These are phyloP conservation scores for Polychaeton citri DNA, from an alignment of 2,329 filamentous ascomycete genomes.

Conservation along the genomic window DNA sequence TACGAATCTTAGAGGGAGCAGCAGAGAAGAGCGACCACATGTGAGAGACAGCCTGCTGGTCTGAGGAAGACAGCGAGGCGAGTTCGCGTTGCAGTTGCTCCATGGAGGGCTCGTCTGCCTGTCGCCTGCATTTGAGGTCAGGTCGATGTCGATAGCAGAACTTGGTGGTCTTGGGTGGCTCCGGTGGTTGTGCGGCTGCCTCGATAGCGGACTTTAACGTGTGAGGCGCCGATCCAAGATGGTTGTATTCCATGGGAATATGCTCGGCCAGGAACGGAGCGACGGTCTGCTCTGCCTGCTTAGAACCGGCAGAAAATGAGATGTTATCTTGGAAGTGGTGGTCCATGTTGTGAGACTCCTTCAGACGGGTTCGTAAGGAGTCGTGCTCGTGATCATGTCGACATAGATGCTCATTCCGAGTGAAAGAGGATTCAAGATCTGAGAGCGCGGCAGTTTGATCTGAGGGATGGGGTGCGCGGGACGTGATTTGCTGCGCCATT, in stretches of 20 bases:
- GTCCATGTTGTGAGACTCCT: not conserved
- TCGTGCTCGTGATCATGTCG: slow-evolving; percentile 22
- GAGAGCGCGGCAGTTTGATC: slow-evolving; percentile 2
- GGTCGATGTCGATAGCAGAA: slow-evolving; percentile 94
- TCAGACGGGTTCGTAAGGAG: slow-evolving; percentile 8
- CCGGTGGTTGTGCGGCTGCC: slow-evolving; percentile 20
- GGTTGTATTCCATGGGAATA: slow-evolving; percentile 74
- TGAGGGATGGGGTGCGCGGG: slow-evolving; percentile 1
- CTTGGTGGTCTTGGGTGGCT: slow-evolving; percentile 53
- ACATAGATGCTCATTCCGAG: slow-evolving; percentile 13
- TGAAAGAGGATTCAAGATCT: not conserved
- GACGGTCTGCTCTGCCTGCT: slow-evolving; percentile 63
- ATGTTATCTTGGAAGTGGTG: slow-evolving; percentile 18
- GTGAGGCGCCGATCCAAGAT: slow-evolving; percentile 26
- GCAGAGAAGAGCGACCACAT: slow-evolving; percentile 98
- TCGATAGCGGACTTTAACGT: slow-evolving; percentile 1
- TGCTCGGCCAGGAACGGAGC: slow-evolving; percentile 83
- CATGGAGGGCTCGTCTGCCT: slow-evolving; percentile 93
- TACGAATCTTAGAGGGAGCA: slow-evolving; percentile 82
- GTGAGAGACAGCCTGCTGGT: slow-evolving; percentile 91
- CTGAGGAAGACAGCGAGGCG: slow-evolving; percentile 63
- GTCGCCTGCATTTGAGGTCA: slow-evolving; percentile 82
- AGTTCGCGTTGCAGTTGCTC: slow-evolving; percentile 82
- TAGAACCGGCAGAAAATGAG: slow-evolving; percentile 33
- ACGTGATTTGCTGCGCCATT: slow-evolving; percentile 2